Base-by-base conservation (phyloP, 805 yeast species). In the Kockiozyma suomiensis region DNA sequence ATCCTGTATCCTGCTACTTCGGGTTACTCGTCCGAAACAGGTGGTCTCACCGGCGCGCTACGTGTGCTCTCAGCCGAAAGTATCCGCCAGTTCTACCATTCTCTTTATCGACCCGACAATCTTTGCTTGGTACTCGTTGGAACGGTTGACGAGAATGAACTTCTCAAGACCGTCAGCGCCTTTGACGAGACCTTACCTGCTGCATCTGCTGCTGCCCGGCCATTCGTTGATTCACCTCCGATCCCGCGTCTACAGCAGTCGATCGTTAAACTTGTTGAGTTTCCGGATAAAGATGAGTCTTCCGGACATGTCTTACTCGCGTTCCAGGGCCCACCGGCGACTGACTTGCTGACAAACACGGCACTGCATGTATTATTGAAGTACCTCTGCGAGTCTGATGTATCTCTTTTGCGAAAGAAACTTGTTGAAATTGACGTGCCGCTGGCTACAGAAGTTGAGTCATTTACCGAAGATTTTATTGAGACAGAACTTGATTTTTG, bases 21-120 rank as follows among this genome's bases (percentile, higher is more conserved):
- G 23, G 98, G 97, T 2, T 94, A 93, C 72, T 83, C 91, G 10
- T 85, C 94, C 7, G 97, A 94, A 71, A 93, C 98, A 7, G 99
- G 99, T 54, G 99, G 99, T 0, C 75, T 90, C 50, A 83, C 90
- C 73, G 79, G 81, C 30, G 90, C 90, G 59, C 80, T 94, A 66
- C 82, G 97, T 62, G 79, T 78, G 1, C 78, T 94, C 68, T 81
- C 88, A 1, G 86, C 85, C 66, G 87, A 85, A 0, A 85, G 86
- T 47, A 93, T 94, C 66, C 81, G 86, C 66, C 75, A 84, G 23
- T 94, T 90, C 70, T 98, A 94, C 73, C 75, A 78, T 30, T 73
- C 77, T 15, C 75, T 82, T 69, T 94, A 94, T 74, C 80, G 92
- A 49, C 89, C 97, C 0, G 90, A 88, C 62, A 94, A 94, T 69